Conservation (phyloP, 176 grass and related monocot species). For the Carex cristatella region DNA sequence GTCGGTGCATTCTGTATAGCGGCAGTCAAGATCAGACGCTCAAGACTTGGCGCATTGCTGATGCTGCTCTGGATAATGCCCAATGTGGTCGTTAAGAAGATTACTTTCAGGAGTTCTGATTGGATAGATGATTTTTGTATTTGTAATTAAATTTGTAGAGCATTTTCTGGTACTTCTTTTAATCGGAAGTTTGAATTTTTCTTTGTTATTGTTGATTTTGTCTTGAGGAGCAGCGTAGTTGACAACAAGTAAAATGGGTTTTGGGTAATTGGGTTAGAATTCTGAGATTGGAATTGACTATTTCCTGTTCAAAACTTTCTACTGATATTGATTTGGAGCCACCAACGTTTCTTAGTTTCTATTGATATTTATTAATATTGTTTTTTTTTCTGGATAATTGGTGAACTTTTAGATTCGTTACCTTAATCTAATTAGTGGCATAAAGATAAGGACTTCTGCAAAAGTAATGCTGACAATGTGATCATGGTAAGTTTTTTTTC, state of each 20-base stretch:
- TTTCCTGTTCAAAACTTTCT: neutral
- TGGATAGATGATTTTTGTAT: neutral
- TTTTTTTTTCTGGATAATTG: neutral
- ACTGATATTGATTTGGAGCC: no score
- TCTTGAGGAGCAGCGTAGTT: no score
- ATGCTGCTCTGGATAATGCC: neutral
- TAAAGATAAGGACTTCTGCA: no score
- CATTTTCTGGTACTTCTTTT: neutral
- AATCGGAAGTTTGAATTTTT: neutral
- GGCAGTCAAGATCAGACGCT: slow-evolving; percentile 49
- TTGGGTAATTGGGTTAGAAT: neutral
- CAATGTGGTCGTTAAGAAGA: neutral
- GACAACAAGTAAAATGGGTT: neutral
- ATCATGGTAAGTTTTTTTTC: neutral
- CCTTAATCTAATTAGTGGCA: neutral
- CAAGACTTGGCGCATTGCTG: slow-evolving; percentile 54
- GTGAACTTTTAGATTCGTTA: neutral
- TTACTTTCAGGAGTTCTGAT: neutral
- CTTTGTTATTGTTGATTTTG: neutral
- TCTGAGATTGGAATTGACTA: neutral
- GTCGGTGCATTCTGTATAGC: slow-evolving; percentile 53
- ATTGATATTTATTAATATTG: neutral
- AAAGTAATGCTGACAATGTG: neutral
- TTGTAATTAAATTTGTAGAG: neutral
- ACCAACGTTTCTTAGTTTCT: no score